phyloP scores from a whole-genome alignment of 1,139 yeast genomes.

The Starmera stellimalicola region DNA sequence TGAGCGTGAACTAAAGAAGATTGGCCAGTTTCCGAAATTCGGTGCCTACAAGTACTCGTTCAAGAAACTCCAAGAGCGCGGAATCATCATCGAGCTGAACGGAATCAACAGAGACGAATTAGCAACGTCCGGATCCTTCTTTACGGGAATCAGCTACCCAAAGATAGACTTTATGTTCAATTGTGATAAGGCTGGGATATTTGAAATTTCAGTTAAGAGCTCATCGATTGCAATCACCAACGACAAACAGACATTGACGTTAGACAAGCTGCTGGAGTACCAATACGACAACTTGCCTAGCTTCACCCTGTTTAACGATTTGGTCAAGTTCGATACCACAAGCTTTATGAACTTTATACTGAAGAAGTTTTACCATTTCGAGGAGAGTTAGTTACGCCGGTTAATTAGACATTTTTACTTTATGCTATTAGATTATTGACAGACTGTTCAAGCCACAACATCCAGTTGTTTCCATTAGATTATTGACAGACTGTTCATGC shows the following conservation, averaged over 20 bases:
- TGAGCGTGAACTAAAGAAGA: conserved; percentile 58
- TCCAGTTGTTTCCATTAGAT: too few species aligned
- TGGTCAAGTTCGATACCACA: conserved; percentile 58
- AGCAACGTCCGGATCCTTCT: conserved; percentile 26
- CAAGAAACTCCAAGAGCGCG: conserved; percentile 65
- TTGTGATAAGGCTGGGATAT: conserved; percentile 65
- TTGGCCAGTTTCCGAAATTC: conserved; percentile 60
- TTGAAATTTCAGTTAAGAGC: conserved; percentile 57
- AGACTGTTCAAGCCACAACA: too few species aligned
- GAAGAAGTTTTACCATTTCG: conserved; percentile 49
- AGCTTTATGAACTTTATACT: conserved; percentile 59
- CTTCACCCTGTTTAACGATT: conserved; percentile 51
- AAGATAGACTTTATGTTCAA: conserved; percentile 69
- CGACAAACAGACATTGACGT: conserved; percentile 14
- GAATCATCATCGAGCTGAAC: conserved; percentile 51
- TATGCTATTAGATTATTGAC: too few species aligned
- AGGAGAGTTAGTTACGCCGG: conserved; percentile 1
- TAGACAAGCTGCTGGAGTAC: conserved; percentile 55
- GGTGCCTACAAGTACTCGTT: conserved; percentile 82
- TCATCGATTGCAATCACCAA: conserved; percentile 26
- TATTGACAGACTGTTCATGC: too few species aligned
- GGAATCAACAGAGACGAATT: conserved; percentile 35
- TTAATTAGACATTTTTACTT: too few species aligned
- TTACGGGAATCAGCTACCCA: conserved; percentile 45
- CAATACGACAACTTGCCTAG: conserved; percentile 48